Conservation (phyloP, 768 basidiomycete species). For the Rhodotorula paludigena region DNA sequence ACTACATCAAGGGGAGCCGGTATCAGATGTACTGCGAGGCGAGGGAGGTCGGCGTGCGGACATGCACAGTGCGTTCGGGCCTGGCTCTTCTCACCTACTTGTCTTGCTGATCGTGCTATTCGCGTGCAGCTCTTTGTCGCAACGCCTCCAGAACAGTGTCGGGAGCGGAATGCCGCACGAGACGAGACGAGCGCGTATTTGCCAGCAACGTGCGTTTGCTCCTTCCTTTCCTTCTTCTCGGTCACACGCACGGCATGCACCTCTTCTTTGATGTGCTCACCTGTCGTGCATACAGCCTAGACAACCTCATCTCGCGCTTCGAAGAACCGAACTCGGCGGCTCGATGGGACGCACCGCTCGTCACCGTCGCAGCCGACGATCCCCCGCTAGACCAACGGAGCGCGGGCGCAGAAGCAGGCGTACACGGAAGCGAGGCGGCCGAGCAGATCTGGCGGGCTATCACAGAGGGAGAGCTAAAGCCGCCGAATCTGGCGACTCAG, state of each 20-base stretch:
- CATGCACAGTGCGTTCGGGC: slow-evolving; percentile 73
- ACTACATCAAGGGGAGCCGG: slow-evolving; percentile 97
- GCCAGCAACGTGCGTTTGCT: slow-evolving; percentile 64
- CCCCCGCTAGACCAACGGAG: slow-evolving; percentile 38
- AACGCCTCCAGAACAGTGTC: slow-evolving; percentile 64
- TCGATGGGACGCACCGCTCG: slow-evolving; percentile 96
- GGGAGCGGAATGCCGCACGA: slow-evolving; percentile 65
- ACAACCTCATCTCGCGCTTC: slow-evolving; percentile 77
- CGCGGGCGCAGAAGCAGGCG: neutral
- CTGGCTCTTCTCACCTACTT: too few relatives aligned
- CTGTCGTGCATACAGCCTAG: too few relatives aligned
- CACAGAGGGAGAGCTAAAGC: slow-evolving; percentile 71
- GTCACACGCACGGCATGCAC: too few relatives aligned
- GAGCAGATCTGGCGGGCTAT: slow-evolving; percentile 75
- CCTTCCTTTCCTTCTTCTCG: too few relatives aligned
- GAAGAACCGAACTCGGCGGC: slow-evolving; percentile 98
- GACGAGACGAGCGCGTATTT: slow-evolving; percentile 56
- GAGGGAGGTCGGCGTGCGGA: slow-evolving; percentile 73
- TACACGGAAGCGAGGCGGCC: slow-evolving; percentile 8
- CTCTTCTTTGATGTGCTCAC: too few relatives aligned
- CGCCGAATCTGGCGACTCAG: too few relatives aligned
- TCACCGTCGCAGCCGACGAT: slow-evolving; percentile 71
- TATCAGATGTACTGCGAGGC: slow-evolving; percentile 98
- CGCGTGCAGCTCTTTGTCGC: slow-evolving; percentile 50
- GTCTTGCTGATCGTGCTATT: too few relatives aligned